Evolutionary conservation across 331 rosid species (phyloP), one percentile per base, ranked within the genome.

Genomic region (Malus hybrid): DNA sequence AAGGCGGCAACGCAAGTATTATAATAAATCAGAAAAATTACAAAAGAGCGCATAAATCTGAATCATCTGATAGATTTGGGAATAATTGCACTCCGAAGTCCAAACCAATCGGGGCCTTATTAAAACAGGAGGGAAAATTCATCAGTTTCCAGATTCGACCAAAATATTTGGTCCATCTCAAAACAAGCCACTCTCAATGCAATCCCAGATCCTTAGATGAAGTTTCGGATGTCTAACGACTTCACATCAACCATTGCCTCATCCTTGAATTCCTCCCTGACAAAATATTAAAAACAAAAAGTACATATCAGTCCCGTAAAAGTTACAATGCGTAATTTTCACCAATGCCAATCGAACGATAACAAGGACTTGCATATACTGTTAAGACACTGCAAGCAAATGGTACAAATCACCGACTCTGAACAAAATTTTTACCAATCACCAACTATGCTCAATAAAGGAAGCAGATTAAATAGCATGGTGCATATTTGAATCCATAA

Each of bases 181-280:
- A 66, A 74, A 61, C 39, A 36, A 36, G 42, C 34, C 71, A 60
- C 29, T 13, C 14, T 13, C 20, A 20, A 28, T 42, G 44, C 44
- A 61, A 67, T 44, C 62, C 58, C 42, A 22, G 16, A 29, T 63
- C 80, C 79, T 86, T 52, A 91, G 63, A 94, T 82, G 84, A 92
- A 91, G 93, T 92, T 94, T 80, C 97, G 82, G 71, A 92, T 84
- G 76, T 94, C 99, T 91, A 94, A 82, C 42, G 96, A 81, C 87
- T 92, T 94, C 34, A 78, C 80, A 30, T 86, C 90, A 30, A 79
- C 88, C 71, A 72, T 74, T 63, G 63, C 78, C 80, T 94, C 99
- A 66, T 88, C 95, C 88, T 94, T 94, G 86, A 94, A 94, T 77
- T 94, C 99, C 88, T 94, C 99, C 87, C 99, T 94, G 91, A 72